These are phyloP conservation scores for Cyanidium caldarium DNA, from an alignment of 23 red algal genomes.

Conservation along the genomic window DNA sequence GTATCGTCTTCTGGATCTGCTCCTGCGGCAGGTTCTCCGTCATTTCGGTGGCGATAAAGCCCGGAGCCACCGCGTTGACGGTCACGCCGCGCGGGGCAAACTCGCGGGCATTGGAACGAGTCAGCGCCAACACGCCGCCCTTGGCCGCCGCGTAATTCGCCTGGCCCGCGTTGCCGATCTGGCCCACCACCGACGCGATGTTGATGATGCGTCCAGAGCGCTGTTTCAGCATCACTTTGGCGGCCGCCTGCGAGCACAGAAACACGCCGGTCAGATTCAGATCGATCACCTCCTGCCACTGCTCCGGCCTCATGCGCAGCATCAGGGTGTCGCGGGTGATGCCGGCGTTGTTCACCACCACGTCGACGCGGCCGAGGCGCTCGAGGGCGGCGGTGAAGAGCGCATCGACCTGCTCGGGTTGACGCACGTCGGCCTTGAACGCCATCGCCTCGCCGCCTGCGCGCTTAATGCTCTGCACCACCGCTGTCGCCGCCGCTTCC, in stretches of 20 bases:
- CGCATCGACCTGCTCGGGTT: constrained; percentile 34
- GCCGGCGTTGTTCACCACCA: constrained; percentile 92
- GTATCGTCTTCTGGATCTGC: constrained; percentile 54
- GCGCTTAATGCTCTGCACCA: constrained; percentile 47
- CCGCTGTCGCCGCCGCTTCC: constrained; percentile 43
- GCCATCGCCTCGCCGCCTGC: constrained; percentile 62
- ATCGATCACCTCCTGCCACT: constrained; percentile 92
- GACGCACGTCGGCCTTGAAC: constrained; percentile 48
- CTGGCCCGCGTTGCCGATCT: constrained; percentile 90
- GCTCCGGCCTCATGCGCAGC: constrained; percentile 59
- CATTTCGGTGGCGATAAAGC: constrained; percentile 95
- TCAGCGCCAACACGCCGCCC: constrained; percentile 78
- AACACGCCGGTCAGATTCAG: constrained; percentile 91
- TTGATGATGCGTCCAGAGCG: constrained; percentile 81
- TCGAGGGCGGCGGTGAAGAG: constrained; percentile 51
- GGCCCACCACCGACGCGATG: constrained; percentile 79
- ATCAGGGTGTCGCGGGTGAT: constrained; percentile 72
- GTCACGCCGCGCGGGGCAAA: constrained; percentile 68
- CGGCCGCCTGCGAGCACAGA: constrained; percentile 68
- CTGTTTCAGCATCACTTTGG: constrained; percentile 96
- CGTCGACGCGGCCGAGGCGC: constrained; percentile 37
- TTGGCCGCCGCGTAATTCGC: constrained; percentile 91
- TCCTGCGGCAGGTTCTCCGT: constrained; percentile 55
- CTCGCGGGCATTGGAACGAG: constrained; percentile 64
- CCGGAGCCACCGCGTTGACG: constrained; percentile 87